Evolutionary conservation across 176 grass and related monocot species (phyloP), one percentile per base, ranked within the genome.

Genomic region (Oryza glaberrima): DNA sequence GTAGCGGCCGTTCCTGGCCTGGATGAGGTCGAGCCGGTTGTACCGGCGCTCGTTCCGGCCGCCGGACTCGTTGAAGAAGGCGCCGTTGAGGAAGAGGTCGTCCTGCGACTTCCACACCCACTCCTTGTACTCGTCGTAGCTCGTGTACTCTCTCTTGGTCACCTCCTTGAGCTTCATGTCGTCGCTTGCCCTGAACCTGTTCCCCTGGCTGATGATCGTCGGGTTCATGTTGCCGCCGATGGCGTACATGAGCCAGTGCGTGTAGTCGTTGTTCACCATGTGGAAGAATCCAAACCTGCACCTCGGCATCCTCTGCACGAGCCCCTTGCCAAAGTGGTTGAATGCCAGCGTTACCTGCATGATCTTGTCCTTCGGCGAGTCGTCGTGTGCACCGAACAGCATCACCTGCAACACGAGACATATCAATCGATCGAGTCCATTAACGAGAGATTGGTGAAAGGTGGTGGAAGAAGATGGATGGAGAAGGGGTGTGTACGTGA

Each of bases 251-350:
- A 47, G 2, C 92, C 95, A 98, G 36, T 98, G 88, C 43, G 95
- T 98, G 88, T 98, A 98, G 77, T 98, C 95, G 43, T 98, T 98
- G 88, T 98, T 98, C 12, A 95, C 90, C 0, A 98, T 88, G 43
- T 98, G 92, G 77, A 98, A 90, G 88, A 98, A 98, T 0, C 95
- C 95, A 60, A 86, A 93, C 22, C 90, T 89, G 61, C 72, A 52
- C 13, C 95, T 7, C 0, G 95, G 92, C 90, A 97, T 98, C 84
- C 95, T 60, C 93, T 98, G 95, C 49, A 94, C 95, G 5, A 97
- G 95, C 3, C 92, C 92, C 5, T 88, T 83, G 0, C 95, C 95
- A 61, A 97, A 97, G 75, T 97, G 88, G 51, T 97, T 97, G 90
- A 93, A 97, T 0, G 95, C 95, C 1, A 97, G 83, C 3, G 95